Conservation (phyloP, 306 rosid species). For the Hylodesmum podocarpum region DNA sequence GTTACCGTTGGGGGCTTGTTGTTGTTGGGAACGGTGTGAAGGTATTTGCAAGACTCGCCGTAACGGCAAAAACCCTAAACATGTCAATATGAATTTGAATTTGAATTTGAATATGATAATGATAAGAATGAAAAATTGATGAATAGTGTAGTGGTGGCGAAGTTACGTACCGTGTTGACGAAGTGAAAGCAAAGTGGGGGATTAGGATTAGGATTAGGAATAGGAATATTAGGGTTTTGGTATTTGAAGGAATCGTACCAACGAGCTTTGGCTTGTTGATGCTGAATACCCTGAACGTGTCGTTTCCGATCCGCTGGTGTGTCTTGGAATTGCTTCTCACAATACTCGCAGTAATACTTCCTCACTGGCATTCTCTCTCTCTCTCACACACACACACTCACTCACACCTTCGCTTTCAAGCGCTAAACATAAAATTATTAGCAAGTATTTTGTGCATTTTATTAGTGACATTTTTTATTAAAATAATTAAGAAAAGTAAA, state of each 20-base stretch:
- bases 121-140: no score
- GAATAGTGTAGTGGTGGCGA: no score
- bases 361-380: conserved; percentile 45
- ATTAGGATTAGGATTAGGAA: background rate
- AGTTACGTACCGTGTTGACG: conserved; percentile 58
- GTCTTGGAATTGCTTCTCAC: conserved; percentile 81
- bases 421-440: no score
- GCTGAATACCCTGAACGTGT: conserved; percentile 65
- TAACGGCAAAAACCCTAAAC: conserved; percentile 65
- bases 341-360: conserved; percentile 80
- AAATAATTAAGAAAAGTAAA: no score
- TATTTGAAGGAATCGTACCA: conserved; percentile 81
- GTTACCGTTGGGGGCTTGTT: conserved; percentile 18
- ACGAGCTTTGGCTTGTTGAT: conserved; percentile 73
- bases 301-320: conserved; percentile 68
- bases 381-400: no score
- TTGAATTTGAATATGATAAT: no score
- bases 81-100: no score
- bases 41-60: conserved; percentile 72
- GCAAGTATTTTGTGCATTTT: no score
- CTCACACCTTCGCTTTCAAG: no score
- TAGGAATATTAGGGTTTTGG: background rate
- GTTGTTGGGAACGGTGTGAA: conserved; percentile 55
- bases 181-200: conserved; percentile 64
- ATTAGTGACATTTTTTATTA: no score